Base-by-base conservation (phyloP, 495 filamentous ascomycete genomes). In the Talaromyces liani region DNA sequence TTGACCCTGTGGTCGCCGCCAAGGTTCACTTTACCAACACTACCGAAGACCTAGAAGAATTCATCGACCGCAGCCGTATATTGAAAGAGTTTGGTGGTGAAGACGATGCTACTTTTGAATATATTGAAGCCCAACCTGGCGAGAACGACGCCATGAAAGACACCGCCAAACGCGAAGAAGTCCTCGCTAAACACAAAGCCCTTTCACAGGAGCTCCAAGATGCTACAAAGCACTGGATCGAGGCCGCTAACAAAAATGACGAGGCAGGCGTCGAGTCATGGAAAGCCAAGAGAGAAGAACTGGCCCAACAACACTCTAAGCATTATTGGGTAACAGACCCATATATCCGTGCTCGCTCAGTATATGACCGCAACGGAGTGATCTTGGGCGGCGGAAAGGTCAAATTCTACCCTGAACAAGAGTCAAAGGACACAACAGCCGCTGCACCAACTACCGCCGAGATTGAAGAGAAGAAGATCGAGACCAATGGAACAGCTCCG, bases 11-110 rank as follows among this genome's bases (percentile, higher is more conserved):
- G 10, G 95, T 98, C 27, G 95, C 94, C 47, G 80, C 84, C 65
- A 98, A 98, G 75, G 89, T 98, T 47, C 89, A 98, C 71, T 98
- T 98, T 77, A 96, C 92, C 63, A 93, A 91, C 66, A 91, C 83
- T 65, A 72, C 85, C 65, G 82, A 88, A 49, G 94, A 98, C 47
- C 78, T 98, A 59, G 85, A 89, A 69, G 76, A 84, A 25, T 97
- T 89, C 74, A 87, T 98, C 65, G 79, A 85, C 4, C 77, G 75
- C 27, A 78, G 79, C 47, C 89, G 87, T 61, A 91, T 98, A 66
- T 80, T 86, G 61, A 87, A 86, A 64, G 92, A 93, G 62, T 81
- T 95, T 18, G 92, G 91, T 27, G 92, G 92, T 62, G 81, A 87
- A 16, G 92, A 94, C 59, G 81, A 91, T 63, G 96, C 88, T 85